Evolutionary conservation across 2,329 filamentous ascomycete species (phyloP).

Genomic region (Alternaria alternata): DNA sequence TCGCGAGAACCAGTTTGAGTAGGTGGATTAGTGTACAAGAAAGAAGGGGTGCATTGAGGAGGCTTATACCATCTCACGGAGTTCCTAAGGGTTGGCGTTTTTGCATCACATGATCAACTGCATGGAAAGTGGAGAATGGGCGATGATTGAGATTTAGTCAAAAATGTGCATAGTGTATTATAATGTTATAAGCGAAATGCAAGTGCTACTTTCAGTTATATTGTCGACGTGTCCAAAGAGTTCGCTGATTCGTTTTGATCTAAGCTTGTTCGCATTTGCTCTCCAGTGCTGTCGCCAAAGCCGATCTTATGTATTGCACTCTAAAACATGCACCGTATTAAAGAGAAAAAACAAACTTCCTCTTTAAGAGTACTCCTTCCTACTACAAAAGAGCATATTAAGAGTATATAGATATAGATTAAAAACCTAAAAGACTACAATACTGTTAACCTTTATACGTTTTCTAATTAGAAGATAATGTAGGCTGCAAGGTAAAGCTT

Average conservation of each 20-base stretch:
- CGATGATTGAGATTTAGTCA: slow-evolving; percentile 2
- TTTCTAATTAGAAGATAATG: too few species aligned
- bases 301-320: too few species aligned
- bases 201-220: background rate
- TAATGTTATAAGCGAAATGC: slow-evolving; percentile 18
- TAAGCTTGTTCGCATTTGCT: background rate
- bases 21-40: slow-evolving; percentile 7
- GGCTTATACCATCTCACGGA: background rate
- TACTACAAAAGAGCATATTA: too few species aligned
- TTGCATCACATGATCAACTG: slow-evolving; percentile 1
- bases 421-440: too few species aligned
- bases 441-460: background rate
- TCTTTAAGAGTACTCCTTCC: too few species aligned
- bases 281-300: too few species aligned
- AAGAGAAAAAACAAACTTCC: too few species aligned
- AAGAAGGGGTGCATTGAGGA: background rate
- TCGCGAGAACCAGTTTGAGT: slow-evolving; percentile 91
- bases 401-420: too few species aligned
- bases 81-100: slow-evolving; percentile 28
- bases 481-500: too few species aligned
- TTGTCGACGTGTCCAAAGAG: background rate
- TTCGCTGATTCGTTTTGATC: background rate
- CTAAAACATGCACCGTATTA: background rate
- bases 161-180: slow-evolving; percentile 35
- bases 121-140: slow-evolving; percentile 10